These are phyloP conservation scores for Ceratobasidium sp. DNA, from an alignment of 1,284 basidiomycete genomes.

Conservation along the genomic window DNA sequence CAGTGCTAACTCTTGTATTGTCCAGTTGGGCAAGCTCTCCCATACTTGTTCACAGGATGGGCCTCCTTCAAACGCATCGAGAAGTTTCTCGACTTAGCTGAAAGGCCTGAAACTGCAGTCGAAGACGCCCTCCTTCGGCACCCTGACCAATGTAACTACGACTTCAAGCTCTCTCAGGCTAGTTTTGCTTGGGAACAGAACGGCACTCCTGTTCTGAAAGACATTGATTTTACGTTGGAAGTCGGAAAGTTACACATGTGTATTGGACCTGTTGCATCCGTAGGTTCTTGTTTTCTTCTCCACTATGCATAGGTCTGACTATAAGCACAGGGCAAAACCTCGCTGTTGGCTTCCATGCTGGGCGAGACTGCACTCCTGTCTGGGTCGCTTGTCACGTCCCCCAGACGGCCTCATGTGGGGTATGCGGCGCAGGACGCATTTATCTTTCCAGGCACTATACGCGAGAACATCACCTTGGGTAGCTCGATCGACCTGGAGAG, in stretches of 20 bases:
- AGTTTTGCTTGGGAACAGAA: conserved; percentile 16
- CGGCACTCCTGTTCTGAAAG: not conserved
- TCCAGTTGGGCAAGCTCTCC: conserved; percentile 26
- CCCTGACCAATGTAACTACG: conserved; percentile 2
- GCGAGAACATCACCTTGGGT: conserved; percentile 41
- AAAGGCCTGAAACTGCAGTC: conserved; percentile 6
- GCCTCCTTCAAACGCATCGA: conserved; percentile 17
- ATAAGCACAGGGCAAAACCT: conserved; percentile 7
- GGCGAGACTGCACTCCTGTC: conserved; percentile 4
- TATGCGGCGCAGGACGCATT: conserved; percentile 28
- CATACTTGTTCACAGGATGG: conserved; percentile 1
- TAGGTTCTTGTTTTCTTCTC: not conserved
- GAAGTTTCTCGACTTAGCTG: not conserved
- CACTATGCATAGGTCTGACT: not conserved
- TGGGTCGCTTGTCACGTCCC: conserved; percentile 10
- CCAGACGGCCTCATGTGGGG: not conserved
- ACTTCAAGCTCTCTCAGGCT: conserved; percentile 17
- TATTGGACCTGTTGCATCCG: conserved; percentile 16
- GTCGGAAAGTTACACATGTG: conserved; percentile 16
- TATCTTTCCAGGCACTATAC: conserved; percentile 11
- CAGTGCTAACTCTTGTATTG: not conserved
- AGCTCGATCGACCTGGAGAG: conserved; percentile 27
- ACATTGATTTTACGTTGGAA: conserved; percentile 3
- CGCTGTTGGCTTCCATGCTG: not conserved
- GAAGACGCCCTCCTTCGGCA: not conserved